Percentiles rank a stretch among this genome's conserved stretches.
Conservation (phyloP, 106 monocot species). For the Xerophyta viscosa region DNA sequence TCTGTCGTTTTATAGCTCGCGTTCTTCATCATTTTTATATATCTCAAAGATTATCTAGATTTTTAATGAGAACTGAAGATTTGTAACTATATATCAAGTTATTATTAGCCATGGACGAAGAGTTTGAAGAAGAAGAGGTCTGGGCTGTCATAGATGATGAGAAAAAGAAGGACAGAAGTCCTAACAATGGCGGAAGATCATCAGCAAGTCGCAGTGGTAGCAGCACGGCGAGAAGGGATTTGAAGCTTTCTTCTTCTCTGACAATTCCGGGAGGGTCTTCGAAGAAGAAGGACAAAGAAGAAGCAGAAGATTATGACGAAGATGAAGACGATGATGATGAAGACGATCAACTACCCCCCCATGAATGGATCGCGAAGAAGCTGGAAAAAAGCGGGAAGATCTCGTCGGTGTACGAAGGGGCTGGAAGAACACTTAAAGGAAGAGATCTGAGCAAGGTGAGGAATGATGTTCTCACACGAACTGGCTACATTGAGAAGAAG, state of each 20-base stretch:
- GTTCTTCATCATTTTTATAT: too few species aligned
- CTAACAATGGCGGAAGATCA: neutral
- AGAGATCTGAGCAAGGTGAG: conserved; percentile 39
- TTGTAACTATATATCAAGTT: too few species aligned
- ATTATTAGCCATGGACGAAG: neutral
- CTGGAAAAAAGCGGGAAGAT: conserved; percentile 20
- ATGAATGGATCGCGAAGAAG: conserved; percentile 38
- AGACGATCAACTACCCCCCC: conserved; percentile 16
- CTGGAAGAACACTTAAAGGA: conserved; percentile 37
- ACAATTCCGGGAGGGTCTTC: conserved; percentile 17
- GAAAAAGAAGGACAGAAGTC: neutral
- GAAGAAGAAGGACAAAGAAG: neutral
- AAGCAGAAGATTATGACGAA: neutral
- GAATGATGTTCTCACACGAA: conserved; percentile 34
- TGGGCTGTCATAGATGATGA: conserved; percentile 11
- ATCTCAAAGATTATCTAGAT: too few species aligned
- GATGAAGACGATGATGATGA: conserved; percentile 21
- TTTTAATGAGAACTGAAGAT: too few species aligned
- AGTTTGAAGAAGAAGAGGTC: conserved; percentile 25
- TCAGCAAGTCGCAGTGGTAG: neutral
- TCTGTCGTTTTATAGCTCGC: too few species aligned
- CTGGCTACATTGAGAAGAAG: conserved; percentile 28
- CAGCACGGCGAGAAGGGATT: neutral
- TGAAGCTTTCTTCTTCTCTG: conserved; percentile 16
- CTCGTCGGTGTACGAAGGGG: conserved; percentile 33